Evolutionary conservation across 371 early-diverging fungal genomes (phyloP).

Genomic region (Mortierella sp.): DNA sequence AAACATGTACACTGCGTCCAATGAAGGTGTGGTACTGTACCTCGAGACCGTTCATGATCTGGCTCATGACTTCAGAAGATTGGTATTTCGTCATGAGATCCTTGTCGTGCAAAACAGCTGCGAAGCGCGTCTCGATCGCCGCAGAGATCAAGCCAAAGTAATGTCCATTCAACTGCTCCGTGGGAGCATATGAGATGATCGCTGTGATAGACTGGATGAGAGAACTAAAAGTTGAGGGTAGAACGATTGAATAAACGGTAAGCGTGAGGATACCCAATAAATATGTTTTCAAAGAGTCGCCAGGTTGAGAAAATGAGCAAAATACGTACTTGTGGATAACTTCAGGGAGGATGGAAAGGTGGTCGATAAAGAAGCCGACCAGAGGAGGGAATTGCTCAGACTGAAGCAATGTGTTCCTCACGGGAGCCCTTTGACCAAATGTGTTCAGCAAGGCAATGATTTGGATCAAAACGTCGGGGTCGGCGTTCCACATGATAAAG

Average conservation of each 20-base stretch:
- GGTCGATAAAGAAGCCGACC: constrained; percentile 71
- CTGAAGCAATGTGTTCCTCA: constrained; percentile 69
- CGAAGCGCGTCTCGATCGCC: constrained; percentile 72
- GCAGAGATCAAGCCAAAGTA: constrained; percentile 72
- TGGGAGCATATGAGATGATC: constrained; percentile 72
- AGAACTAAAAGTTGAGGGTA: constrained; percentile 54
- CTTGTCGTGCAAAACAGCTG: constrained; percentile 68
- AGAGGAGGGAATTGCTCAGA: constrained; percentile 74
- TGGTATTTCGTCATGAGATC: constrained; percentile 74
- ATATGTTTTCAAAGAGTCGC: background rate
- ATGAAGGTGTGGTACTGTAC: constrained; percentile 44
- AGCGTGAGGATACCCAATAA: background rate
- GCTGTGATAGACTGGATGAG: constrained; percentile 78
- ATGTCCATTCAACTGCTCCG: constrained; percentile 62
- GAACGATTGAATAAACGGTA: background rate
- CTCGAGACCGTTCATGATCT: constrained; percentile 78
- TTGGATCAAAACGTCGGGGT: constrained; percentile 77
- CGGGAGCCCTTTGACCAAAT: constrained; percentile 64
- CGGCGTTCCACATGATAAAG: constrained; percentile 80
- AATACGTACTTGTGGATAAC: constrained; percentile 70
- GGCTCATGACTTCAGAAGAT: constrained; percentile 65
- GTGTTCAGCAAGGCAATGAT: constrained; percentile 69
- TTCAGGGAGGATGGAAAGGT: constrained; percentile 74
- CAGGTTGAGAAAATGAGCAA: background rate
- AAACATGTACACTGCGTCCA: too few species aligned